phyloP scores from a whole-genome alignment of 2,329 filamentous ascomycete genomes.

The Trichophyton equinum region DNA sequence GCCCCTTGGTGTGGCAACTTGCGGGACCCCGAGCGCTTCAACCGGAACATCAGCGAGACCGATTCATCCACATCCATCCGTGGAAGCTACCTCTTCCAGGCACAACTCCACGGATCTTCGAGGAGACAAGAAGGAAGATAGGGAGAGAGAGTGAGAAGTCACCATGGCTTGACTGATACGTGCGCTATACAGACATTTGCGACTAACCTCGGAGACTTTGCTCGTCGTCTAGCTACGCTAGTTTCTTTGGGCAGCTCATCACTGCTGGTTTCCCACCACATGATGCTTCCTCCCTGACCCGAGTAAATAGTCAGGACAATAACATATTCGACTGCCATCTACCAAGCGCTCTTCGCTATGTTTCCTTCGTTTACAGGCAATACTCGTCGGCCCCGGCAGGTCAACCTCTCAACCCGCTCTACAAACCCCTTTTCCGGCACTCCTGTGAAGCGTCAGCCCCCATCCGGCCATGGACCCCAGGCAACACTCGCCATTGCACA shows the following conservation, averaged over 20 bases:
- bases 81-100: neutral
- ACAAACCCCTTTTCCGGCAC: slow-evolving; percentile 61
- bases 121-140: neutral
- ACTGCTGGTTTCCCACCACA: neutral
- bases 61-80: neutral
- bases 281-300: neutral
- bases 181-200: neutral
- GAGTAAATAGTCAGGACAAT: neutral
- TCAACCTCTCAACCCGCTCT: slow-evolving; percentile 81
- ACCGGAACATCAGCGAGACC: neutral
- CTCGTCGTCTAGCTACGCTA: neutral
- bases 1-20: neutral
- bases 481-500: slow-evolving; percentile 75
- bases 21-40: neutral
- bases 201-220: neutral
- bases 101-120: neutral
- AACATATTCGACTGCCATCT: neutral
- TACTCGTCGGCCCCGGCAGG: slow-evolving; percentile 73
- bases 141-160: neutral
- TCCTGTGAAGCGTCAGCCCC: slow-evolving; percentile 43
- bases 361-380: slow-evolving; percentile 84
- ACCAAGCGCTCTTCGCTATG: slow-evolving; percentile 43
- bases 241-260: neutral
- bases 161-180: neutral
- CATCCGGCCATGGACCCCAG: slow-evolving; percentile 51